Percentiles rank a stretch among this genome's conserved stretches.
phyloP scores from a whole-genome alignment of 208 protist genomes.

The Balamuthia mandrillaris region DNA sequence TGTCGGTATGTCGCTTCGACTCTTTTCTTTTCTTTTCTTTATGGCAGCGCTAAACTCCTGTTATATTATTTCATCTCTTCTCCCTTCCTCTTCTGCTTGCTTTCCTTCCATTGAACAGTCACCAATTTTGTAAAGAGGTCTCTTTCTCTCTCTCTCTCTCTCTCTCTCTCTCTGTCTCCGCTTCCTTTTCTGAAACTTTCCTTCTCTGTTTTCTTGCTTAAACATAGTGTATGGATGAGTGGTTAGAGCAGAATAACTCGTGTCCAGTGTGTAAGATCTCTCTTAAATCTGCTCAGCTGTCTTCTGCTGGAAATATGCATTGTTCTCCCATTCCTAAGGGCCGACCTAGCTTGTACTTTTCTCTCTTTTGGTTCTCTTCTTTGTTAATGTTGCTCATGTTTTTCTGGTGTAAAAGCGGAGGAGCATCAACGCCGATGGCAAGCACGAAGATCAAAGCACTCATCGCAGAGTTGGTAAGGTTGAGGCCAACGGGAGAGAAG shows the following conservation, averaged over 20 bases:
- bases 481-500: conserved; percentile 73
- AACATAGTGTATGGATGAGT: too few species aligned
- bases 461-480: not conserved
- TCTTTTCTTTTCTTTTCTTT: too few species aligned
- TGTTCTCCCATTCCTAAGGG: not conserved
- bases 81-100: too few species aligned
- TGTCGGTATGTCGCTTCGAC: too few species aligned
- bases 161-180: too few species aligned
- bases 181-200: too few species aligned
- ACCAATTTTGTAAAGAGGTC: not conserved
- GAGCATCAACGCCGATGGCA: not conserved
- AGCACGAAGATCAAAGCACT: not conserved
- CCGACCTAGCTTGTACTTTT: not conserved
- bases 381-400: not conserved
- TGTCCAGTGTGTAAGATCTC: too few species aligned
- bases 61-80: too few species aligned
- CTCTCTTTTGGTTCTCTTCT: not conserved
- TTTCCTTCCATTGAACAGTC: not conserved
- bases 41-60: too few species aligned
- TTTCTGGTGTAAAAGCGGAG: not conserved
- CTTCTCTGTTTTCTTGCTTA: too few species aligned
- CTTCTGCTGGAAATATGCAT: not conserved
- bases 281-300: too few species aligned
- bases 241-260: too few species aligned
- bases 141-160: not conserved